Evolutionary conservation across 805 yeast genomes (phyloP), one percentile per base, ranked within the genome.

Genomic region (Candida xyloterini): DNA sequence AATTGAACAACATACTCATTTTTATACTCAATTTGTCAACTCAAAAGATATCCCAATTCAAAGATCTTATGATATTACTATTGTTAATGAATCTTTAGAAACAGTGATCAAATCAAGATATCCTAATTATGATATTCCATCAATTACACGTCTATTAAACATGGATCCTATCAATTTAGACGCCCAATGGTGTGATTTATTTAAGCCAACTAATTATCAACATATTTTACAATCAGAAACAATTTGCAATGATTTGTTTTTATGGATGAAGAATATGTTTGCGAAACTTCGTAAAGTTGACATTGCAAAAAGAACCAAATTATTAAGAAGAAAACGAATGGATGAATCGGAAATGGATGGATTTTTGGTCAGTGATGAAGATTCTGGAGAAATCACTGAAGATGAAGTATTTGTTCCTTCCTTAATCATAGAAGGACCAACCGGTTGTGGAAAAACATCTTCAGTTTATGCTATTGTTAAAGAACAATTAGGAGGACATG

Each of bases 401-500:
- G 69, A 65, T 22, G 71, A 50, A n/a, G 45, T 60, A 0, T 79
- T 73, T 53, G 73, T 79, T 1, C 91, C 93, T 0, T 55, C 84
- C 3, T 60, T 84, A 56, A 75, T 86, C 10, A 52, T 87, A 3
- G 66, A 71, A 41, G 99, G 99, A 0, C 76, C 80, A 0, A 56
- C 70, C 0, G 95, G 95, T 0, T 68, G 77, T 9, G 95, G 96
- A 2, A 91, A 91, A 57, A 81, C 93, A 0, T 71, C 88, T 0
- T 62, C 89, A 0, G 69, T 91, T 0, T 76, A 84, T 48, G 76
- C 95, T 0, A 73, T 82, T 3, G 78, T 84, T 55, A 66, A 74
- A 8, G 79, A 77, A 31, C 55, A 60, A 32, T 48, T 81, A 8
- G 66, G 69, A 14, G 90, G 90, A 0, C 84, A 80, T 50, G 84